A percentile compares a stretch with the other conserved stretches of the same genome.
These are phyloP conservation scores for Pyrenula aspistea DNA, from an alignment of 495 filamentous ascomycete species.

Conservation along the genomic window DNA sequence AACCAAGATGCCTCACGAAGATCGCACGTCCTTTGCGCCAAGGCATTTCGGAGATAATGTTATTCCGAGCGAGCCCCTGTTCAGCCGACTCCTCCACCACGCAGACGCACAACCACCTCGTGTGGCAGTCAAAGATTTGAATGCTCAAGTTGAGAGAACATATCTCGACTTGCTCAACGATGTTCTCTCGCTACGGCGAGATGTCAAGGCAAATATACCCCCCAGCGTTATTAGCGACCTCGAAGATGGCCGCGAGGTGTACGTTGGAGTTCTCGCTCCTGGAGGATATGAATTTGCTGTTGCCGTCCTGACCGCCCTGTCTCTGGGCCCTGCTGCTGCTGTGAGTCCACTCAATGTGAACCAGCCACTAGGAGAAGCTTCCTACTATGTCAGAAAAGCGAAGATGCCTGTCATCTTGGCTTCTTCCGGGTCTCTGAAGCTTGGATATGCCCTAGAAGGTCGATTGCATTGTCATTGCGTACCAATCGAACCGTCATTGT, in stretches of 20 bases:
- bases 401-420: not conserved
- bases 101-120: constrained; percentile 12
- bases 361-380: constrained; percentile 27
- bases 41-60: constrained; percentile 10
- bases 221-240: constrained; percentile 7
- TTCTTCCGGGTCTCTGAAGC: not conserved
- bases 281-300: constrained; percentile 38
- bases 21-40: constrained; percentile 16
- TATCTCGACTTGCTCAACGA: constrained; percentile 6
- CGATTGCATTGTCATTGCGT: not conserved
- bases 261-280: constrained; percentile 29
- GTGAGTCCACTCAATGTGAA: not conserved
- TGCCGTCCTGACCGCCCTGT: constrained; percentile 28
- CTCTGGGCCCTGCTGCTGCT: constrained; percentile 24
- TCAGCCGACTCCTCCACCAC: constrained; percentile 17
- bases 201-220: not conserved
- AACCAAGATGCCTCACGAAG: constrained; percentile 6
- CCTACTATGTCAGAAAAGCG: constrained; percentile 27
- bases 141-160: constrained; percentile 15
- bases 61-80: constrained; percentile 9
- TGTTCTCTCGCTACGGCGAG: not conserved
- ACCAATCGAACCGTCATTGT: not conserved
- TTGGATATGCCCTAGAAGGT: not conserved
- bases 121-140: constrained; percentile 16
- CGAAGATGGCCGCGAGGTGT: constrained; percentile 25